Evolutionary conservation across 306 rosid genomes (phyloP).

Genomic region (Sicyos baderoa): DNA sequence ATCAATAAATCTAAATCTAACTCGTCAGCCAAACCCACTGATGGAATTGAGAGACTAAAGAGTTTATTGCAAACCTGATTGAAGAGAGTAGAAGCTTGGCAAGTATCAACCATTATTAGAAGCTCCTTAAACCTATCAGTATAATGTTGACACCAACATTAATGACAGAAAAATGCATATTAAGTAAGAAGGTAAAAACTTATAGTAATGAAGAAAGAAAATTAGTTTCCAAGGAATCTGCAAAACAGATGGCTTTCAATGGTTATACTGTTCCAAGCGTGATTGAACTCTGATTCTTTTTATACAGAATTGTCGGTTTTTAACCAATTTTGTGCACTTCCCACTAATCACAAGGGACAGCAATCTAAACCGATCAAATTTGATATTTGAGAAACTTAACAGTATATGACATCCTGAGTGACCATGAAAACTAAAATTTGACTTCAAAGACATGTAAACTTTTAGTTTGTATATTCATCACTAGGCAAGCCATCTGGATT

Average conservation of each 20-base stretch:
- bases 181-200: slow-evolving; percentile 6
- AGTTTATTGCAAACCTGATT: slow-evolving; percentile 58
- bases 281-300: background rate
- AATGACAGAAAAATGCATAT: slow-evolving; percentile 7
- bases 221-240: slow-evolving; percentile 4
- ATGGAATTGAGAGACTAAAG: background rate
- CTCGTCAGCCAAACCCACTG: background rate
- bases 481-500: background rate
- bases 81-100: slow-evolving; percentile 96
- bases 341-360: background rate
- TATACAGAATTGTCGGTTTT: background rate
- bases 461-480: background rate
- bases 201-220: background rate
- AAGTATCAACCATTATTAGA: slow-evolving; percentile 94
- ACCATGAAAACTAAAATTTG: slow-evolving; percentile 30
- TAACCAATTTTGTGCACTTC: background rate
- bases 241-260: background rate
- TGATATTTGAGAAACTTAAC: background rate
- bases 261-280: background rate
- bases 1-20: background rate
- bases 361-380: background rate
- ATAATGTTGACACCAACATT: background rate
- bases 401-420: background rate
- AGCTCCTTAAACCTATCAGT: slow-evolving; percentile 96
- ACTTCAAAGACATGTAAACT: slow-evolving; percentile 40